A percentile compares a stretch with the other conserved stretches of the same genome.
phyloP scores from a whole-genome alignment of 2,329 filamentous ascomycete genomes.

The Apiospora marii region DNA sequence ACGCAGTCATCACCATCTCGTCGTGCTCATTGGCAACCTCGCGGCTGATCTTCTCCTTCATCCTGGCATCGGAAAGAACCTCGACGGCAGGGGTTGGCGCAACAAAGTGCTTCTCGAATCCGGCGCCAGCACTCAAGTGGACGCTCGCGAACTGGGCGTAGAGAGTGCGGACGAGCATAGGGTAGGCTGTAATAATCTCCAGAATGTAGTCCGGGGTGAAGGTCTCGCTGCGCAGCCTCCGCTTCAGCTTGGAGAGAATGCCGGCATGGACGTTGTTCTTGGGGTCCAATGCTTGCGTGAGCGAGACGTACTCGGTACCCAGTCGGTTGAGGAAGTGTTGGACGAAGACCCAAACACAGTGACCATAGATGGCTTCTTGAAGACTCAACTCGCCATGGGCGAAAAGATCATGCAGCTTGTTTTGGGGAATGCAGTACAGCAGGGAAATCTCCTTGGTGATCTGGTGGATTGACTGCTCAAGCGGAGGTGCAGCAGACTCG shows the following conservation, averaged over 20 bases:
- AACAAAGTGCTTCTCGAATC: conserved; percentile 58
- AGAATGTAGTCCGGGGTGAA: conserved; percentile 98
- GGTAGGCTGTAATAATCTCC: conserved; percentile 94
- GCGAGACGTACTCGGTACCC: conserved; percentile 87
- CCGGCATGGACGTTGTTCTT: conserved; percentile 87
- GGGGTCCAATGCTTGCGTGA: conserved; percentile 80
- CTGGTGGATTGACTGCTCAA: conserved; percentile 95
- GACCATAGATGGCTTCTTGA: conserved; percentile 96
- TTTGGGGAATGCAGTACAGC: conserved; percentile 96
- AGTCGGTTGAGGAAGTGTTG: conserved; percentile 98
- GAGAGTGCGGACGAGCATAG: conserved; percentile 82
- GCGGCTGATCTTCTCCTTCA: conserved; percentile 80
- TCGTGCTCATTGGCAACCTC: conserved; percentile 94
- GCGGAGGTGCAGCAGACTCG: conserved; percentile 72
- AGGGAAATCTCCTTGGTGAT: conserved; percentile 99
- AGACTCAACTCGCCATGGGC: conserved; percentile 85
- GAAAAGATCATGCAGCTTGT: conserved; percentile 93
- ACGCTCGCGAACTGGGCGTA: conserved; percentile 92
- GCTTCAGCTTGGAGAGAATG: conserved; percentile 92
- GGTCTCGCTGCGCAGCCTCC: conserved; percentile 91
- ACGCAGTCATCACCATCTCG: conserved; percentile 96
- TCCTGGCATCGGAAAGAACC: conserved; percentile 76
- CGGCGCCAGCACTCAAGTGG: conserved; percentile 69
- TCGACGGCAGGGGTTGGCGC: conserved; percentile 66
- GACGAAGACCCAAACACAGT: conserved; percentile 97